Evolutionary conservation across 495 filamentous ascomycete species (phyloP).

Genomic region (Penicillium bialowiezense): DNA sequence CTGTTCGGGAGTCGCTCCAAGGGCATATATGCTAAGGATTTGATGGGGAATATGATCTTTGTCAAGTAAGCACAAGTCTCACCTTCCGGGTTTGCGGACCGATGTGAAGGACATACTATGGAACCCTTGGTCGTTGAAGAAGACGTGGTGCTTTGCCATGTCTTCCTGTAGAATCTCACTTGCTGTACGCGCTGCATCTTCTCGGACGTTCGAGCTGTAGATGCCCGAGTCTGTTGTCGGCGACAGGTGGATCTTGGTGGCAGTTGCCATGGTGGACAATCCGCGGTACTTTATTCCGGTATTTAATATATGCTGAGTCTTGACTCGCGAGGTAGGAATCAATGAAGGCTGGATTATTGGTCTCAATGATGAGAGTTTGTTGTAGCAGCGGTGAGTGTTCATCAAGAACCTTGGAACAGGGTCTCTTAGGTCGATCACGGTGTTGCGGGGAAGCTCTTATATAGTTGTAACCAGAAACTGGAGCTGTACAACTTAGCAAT

Average conservation of each 20-base stretch:
- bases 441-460: conserved; percentile 1
- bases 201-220: conserved; percentile 49
- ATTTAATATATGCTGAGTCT: background rate
- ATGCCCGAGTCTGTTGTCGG: conserved; percentile 54
- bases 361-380: background rate
- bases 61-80: background rate
- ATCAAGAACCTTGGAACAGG: no score
- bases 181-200: conserved; percentile 56
- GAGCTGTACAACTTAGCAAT: background rate
- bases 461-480: background rate
- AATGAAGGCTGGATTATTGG: background rate
- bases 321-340: background rate
- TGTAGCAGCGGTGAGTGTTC: background rate
- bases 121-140: conserved; percentile 67
- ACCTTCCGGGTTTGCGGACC: background rate
- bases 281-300: background rate
- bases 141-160: conserved; percentile 72
- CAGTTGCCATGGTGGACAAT: conserved; percentile 54
- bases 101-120: conserved; percentile 51
- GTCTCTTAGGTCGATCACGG: no score
- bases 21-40: conserved; percentile 69
- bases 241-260: conserved; percentile 58
- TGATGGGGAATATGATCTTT: conserved; percentile 68
- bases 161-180: conserved; percentile 72
- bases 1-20: conserved; percentile 58